Base-by-base conservation (phyloP, 495 filamentous ascomycete genomes). In the Letharia lupina region DNA sequence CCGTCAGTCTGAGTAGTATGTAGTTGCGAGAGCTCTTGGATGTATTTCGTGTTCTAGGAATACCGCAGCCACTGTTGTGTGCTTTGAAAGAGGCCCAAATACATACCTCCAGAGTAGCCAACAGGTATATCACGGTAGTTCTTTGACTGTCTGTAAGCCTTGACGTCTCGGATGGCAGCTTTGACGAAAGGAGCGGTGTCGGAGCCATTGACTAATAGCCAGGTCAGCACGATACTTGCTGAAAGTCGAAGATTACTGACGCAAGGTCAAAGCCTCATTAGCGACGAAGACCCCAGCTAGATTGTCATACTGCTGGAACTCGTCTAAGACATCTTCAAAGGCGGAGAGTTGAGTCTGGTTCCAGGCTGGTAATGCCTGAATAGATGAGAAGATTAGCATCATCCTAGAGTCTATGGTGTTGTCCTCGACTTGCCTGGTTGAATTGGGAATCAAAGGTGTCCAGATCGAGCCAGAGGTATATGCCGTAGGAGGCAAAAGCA, bases 371-470 rank as follows among this genome's bases (percentile, higher is more conserved):
- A 66, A 48, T 48, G 71, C 71, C 73, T 79, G 62, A 7, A 13
- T 28, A 50, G 16, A 44, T 45, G 23, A 60, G 39, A 60, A 31
- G n/a, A 54, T 60, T 44, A 70, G 47, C 37, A 50, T 31, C 56
- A 41, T 40, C 15, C n/a, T 41, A 33, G 2, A 59, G 59, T 41
- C 37, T 18, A 41, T 5, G 35, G 39, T 33, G 31, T 28, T 52
- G 62, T 23, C 2, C 31, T 42, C 33, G 15, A 73, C 84, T 64
- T 75, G 89, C 88, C 70, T 88, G 88, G 57, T 87, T 75, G 70
- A 95, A 93, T 68, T 88, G 83, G 1, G 90, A 92, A 64, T 82
- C 78, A 72, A 94, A 93, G 47, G 89, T 93, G 71, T 95, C 91
- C 67, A 96, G 79, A 76, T 96, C 91, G 40, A 94, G 81, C 70